These are phyloP conservation scores for Exobasidium cylindrosporum DNA, from an alignment of 1,284 basidiomycete genomes.

Conservation along the genomic window DNA sequence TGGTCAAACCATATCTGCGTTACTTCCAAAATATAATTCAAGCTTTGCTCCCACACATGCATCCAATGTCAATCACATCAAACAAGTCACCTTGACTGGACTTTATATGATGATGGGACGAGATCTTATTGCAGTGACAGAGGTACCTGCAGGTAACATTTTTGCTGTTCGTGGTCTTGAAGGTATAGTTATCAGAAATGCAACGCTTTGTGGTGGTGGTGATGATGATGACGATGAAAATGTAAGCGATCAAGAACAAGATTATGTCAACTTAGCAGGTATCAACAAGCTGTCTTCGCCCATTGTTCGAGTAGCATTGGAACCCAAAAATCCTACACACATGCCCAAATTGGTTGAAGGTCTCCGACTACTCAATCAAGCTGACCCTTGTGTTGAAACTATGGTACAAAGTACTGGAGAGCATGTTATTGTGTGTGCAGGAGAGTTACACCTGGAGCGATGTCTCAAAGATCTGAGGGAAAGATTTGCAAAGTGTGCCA, in stretches of 20 bases:
- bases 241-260: slow-evolving; percentile 15
- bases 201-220: slow-evolving; percentile 71
- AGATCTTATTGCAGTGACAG: slow-evolving; percentile 78
- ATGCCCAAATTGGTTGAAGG: slow-evolving; percentile 88
- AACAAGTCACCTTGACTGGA: slow-evolving; percentile 67
- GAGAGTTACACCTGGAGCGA: slow-evolving; percentile 94
- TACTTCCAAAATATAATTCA: slow-evolving; percentile 87
- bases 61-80: slow-evolving; percentile 63
- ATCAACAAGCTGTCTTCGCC: slow-evolving; percentile 62
- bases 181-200: slow-evolving; percentile 84
- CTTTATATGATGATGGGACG: slow-evolving; percentile 98
- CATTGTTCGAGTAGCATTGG: slow-evolving; percentile 92
- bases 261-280: slow-evolving; percentile 48
- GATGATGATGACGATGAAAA: slow-evolving; percentile 23
- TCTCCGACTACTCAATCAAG: slow-evolving; percentile 83
- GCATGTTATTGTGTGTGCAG: slow-evolving; percentile 93
- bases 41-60: slow-evolving; percentile 67
- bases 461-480: slow-evolving; percentile 93
- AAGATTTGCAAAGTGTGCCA: slow-evolving; percentile 86
- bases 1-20: slow-evolving; percentile 63
- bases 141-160: slow-evolving; percentile 89
- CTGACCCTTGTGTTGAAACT: slow-evolving; percentile 95
- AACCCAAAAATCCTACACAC: slow-evolving; percentile 78
- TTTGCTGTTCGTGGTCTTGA: slow-evolving; percentile 89
- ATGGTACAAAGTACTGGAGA: slow-evolving; percentile 96